Conservation (phyloP, 2,329 filamentous ascomycete species). For the Hypoxylon sp. region DNA sequence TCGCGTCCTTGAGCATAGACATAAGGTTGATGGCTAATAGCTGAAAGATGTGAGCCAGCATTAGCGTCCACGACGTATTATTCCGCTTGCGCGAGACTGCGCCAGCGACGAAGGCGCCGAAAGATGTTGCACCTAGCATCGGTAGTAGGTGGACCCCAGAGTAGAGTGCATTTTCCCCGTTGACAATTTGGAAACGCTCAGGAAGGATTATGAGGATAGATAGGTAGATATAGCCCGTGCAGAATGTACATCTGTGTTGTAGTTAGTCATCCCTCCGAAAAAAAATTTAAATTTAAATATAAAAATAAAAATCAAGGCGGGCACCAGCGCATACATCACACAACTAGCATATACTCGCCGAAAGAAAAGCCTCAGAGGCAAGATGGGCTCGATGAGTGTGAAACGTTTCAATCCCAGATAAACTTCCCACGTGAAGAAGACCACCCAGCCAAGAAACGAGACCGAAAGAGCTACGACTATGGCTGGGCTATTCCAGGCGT, state of each 20-base stretch:
- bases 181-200: conserved; percentile 72
- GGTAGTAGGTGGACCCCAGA: conserved; percentile 72
- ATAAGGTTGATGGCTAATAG: conserved; percentile 67
- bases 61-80: conserved; percentile 66
- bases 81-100: conserved; percentile 68
- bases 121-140: conserved; percentile 69
- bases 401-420: conserved; percentile 58
- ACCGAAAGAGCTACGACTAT: conserved; percentile 65
- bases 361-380: conserved; percentile 65
- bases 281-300: no score
- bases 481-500: conserved; percentile 66
- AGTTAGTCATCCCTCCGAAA: conserved; percentile 16
- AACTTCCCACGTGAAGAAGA: conserved; percentile 67
- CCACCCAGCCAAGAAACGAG: conserved; percentile 63
- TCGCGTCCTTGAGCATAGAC: conserved; percentile 58
- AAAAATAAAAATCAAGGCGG: no score
- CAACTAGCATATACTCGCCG: conserved; percentile 66
- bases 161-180: conserved; percentile 65
- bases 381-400: conserved; percentile 66
- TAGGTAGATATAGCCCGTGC: conserved; percentile 71
- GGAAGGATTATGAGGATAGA: conserved; percentile 71
- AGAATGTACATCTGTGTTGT: conserved; percentile 64
- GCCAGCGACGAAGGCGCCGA: conserved; percentile 70
- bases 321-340: conserved; percentile 60
- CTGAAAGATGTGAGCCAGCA: conserved; percentile 66